phyloP scores from a whole-genome alignment of 192 early-diverging fungal genomes.

The Piromyces finnis region DNA sequence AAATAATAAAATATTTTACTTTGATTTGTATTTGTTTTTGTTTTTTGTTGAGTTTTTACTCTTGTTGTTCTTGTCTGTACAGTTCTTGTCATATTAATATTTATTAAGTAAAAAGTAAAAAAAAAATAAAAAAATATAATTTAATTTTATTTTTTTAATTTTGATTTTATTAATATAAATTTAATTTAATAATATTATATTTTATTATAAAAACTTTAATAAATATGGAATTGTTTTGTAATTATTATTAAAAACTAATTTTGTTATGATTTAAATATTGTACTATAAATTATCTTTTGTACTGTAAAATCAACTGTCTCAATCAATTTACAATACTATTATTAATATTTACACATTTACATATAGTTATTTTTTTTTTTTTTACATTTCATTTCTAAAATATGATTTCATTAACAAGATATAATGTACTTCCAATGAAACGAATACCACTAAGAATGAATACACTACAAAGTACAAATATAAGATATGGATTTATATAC shows the following conservation, averaged over 20 bases:
- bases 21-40: not conserved
- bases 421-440: constrained; percentile 54
- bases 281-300: no score
- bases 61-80: not conserved
- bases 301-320: no score
- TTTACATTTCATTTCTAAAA: constrained; percentile 16
- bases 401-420: constrained; percentile 43
- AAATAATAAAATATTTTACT: no score
- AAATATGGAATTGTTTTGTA: no score
- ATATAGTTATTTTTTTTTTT: constrained; percentile 3
- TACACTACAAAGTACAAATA: constrained; percentile 76
- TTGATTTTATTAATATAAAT: no score
- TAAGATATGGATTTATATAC: constrained; percentile 6
- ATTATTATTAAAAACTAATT: no score
- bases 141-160: no score
- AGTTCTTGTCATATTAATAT: not conserved
- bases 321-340: no score
- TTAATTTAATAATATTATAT: no score
- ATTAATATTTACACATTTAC: no score
- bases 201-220: no score
- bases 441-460: constrained; percentile 48
- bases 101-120: constrained; percentile 3
- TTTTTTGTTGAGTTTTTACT: not conserved
- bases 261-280: no score
- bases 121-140: not conserved